Evolutionary conservation across 2,329 filamentous ascomycete genomes (phyloP), one percentile per base, ranked within the genome.

Genomic region (Exserohilum turcica): DNA sequence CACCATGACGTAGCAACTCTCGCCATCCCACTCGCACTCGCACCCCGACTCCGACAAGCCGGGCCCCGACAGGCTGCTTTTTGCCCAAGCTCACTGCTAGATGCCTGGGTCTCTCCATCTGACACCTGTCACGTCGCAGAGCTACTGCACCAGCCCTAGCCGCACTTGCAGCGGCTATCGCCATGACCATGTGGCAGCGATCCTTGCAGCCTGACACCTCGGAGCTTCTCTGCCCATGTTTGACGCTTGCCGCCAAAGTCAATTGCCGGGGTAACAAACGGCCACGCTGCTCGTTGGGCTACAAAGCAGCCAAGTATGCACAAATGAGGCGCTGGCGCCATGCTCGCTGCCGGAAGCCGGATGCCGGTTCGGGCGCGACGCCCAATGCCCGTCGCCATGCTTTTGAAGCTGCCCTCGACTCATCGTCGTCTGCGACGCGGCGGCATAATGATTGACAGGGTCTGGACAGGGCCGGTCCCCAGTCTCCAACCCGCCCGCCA

Each of bases 101-200:
- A 28, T 38, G 19, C 28, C 15, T n/a, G 16, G 36, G 28, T 27
- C 13, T 29, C n/a, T 35, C 13, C 9, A 35, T 29, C 46, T 48
- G 46, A 33, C 46, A 27, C 38, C 12, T 43, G 29, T 39, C 19
- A 40, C 29, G 47, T 52, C 31, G 44, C 50, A 48, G 35, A 52
- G 43, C 47, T 27, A 31, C 19, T 32, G 37, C 35, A 16, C 52
- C 48, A 54, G 54, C 51, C 51, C 38, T 54, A 52, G 43, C 52
- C 47, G 55, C 39, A 37, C 33, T 40, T 32, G 43, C 55, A 48
- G 45, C 51, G 35, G 38, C 46, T 46, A 45, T 43, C 54, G 40
- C 21, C 37, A 36, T 24, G 6, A 39, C 39, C 39, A 24, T 24
- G 21, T 24, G 21, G 21, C 21, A 24, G 46, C 16, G 27, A 21